These are phyloP conservation scores for Xerocomus potaroensis DNA, from an alignment of 768 basidiomycete species.

Conservation along the genomic window DNA sequence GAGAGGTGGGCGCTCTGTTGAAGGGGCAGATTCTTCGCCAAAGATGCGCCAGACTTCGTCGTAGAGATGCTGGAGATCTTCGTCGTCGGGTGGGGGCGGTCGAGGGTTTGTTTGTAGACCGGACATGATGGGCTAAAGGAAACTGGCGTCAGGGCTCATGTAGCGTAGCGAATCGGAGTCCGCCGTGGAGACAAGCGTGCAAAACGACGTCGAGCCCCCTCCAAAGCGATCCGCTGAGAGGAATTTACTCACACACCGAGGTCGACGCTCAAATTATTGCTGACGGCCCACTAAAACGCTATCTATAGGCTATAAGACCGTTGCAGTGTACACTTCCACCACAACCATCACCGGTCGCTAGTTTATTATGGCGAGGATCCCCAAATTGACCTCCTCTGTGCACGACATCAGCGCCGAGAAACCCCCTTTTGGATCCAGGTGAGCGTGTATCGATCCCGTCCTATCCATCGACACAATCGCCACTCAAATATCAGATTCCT, in stretches of 20 bases:
- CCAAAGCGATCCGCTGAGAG: too few species aligned
- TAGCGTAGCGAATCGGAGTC: not conserved
- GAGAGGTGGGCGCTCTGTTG: conserved; percentile 26
- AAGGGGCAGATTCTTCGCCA: conserved; percentile 41
- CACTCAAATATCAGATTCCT: conserved; percentile 50
- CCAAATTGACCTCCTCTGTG: conserved; percentile 56
- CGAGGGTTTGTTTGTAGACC: conserved; percentile 32
- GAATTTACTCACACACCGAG: too few species aligned
- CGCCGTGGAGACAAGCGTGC: conserved; percentile 2
- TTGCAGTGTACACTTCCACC: too few species aligned
- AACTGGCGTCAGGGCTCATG: too few species aligned
- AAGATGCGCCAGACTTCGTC: conserved; percentile 73
- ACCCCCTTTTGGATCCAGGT: conserved; percentile 74
- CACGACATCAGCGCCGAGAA: conserved; percentile 51
- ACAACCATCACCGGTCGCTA: not conserved
- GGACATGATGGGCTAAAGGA: conserved; percentile 31
- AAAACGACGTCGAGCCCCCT: not conserved
- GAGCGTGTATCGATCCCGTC: conserved; percentile 1
- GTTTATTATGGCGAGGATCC: conserved; percentile 17
- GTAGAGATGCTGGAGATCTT: conserved; percentile 70
- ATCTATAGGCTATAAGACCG: too few species aligned
- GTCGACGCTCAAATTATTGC: too few species aligned
- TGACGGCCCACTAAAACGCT: too few species aligned
- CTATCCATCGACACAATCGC: not conserved
- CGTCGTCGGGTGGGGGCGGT: conserved; percentile 51